Conservation (phyloP, 2,329 filamentous ascomycete genomes). For the Aureobasidium namibiae region DNA sequence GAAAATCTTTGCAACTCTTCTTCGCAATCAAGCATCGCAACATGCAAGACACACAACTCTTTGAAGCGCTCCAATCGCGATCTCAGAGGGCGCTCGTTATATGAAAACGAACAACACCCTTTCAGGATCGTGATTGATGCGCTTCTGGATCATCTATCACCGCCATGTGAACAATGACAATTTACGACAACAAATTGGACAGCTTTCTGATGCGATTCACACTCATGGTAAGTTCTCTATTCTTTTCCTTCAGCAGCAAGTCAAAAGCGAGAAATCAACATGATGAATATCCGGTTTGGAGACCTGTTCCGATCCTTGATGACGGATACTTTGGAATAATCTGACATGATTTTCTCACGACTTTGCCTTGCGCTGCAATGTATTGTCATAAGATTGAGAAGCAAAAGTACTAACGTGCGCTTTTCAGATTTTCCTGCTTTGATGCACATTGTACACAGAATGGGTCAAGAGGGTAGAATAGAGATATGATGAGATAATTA, state of each 20-base stretch:
- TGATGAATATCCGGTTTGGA: conserved; percentile 12
- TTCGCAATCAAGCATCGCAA: not conserved
- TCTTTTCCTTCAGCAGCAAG: not conserved
- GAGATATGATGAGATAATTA: too few relatives aligned
- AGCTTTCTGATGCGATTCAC: too few relatives aligned
- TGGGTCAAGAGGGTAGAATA: too few relatives aligned
- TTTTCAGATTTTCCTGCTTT: too few relatives aligned
- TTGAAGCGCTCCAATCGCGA: not conserved
- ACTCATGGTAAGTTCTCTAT: not conserved
- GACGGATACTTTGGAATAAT: conserved; percentile 6
- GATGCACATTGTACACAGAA: too few relatives aligned
- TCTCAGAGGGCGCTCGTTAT: not conserved
- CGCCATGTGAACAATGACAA: too few relatives aligned
- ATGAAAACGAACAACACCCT: not conserved
- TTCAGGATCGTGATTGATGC: not conserved
- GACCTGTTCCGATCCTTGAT: conserved; percentile 10
- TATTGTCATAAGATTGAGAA: too few relatives aligned
- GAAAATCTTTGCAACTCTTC: not conserved
- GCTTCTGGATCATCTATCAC: not conserved
- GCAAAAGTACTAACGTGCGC: too few relatives aligned
- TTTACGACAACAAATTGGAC: too few relatives aligned
- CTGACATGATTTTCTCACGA: not conserved
- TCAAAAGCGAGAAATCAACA: not conserved
- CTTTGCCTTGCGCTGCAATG: not conserved
- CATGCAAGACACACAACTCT: not conserved